These are phyloP conservation scores for Candida chilensis DNA, from an alignment of 805 yeast genomes.

Conservation along the genomic window DNA sequence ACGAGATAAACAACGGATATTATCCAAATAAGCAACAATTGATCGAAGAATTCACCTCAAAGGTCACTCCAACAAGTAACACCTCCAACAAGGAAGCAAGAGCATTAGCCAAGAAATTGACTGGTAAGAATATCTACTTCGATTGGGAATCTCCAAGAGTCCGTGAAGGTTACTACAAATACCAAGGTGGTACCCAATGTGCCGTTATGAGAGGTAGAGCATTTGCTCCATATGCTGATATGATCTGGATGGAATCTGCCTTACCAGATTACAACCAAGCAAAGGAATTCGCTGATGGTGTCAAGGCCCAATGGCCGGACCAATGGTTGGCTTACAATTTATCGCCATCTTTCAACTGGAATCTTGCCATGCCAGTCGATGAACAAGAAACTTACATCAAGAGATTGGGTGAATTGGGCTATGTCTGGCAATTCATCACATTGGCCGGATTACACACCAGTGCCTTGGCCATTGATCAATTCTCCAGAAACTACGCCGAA, in stretches of 20 bases:
- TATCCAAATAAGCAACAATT: constrained; percentile 53
- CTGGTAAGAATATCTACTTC: constrained; percentile 79
- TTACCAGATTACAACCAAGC: constrained; percentile 92
- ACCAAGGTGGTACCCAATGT: constrained; percentile 94
- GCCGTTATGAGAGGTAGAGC: constrained; percentile 96
- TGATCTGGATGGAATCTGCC: constrained; percentile 98
- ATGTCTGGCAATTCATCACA: constrained; percentile 96
- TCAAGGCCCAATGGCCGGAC: constrained; percentile 68
- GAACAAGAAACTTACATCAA: constrained; percentile 89
- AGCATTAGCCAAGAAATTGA: constrained; percentile 59
- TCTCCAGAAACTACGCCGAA: constrained; percentile 67
- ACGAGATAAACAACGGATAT: constrained; percentile 58
- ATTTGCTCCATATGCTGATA: constrained; percentile 88
- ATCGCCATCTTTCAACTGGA: constrained; percentile 98
- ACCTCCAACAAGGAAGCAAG: constrained; percentile 77
- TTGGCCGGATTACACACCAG: constrained; percentile 95
- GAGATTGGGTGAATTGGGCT: constrained; percentile 82
- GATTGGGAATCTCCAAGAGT: constrained; percentile 95
- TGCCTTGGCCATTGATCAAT: constrained; percentile 83
- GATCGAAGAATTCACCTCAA: constrained; percentile 53
- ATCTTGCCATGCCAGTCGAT: constrained; percentile 76
- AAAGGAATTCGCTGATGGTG: constrained; percentile 89
- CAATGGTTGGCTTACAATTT: constrained; percentile 96
- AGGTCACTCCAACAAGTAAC: constrained; percentile 68
- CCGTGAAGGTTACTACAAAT: constrained; percentile 95